Evolutionary conservation across 441 rosid species (phyloP).

Genomic region (Croton laevigatus): DNA sequence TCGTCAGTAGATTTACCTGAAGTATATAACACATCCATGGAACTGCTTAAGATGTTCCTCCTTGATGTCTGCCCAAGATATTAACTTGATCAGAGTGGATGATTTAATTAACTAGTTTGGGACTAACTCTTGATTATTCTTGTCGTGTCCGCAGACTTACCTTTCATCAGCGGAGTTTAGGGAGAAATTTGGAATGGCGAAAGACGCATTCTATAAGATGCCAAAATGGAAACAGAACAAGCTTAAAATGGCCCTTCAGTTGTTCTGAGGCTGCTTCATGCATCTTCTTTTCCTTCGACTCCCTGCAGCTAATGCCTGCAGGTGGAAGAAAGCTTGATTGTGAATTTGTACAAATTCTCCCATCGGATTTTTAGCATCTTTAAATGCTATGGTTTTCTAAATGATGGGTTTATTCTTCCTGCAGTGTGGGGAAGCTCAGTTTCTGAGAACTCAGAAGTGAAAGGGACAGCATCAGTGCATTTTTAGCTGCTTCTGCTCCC

Average conservation of each 20-base stretch:
- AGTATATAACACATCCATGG: background rate
- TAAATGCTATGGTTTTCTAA: constrained; percentile 17
- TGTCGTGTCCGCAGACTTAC: constrained; percentile 59
- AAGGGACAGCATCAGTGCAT: constrained; percentile 80
- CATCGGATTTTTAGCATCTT: constrained; percentile 1
- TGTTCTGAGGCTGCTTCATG: constrained; percentile 53
- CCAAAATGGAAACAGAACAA: constrained; percentile 99
- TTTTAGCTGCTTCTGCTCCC: constrained; percentile 89
- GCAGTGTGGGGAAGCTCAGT: constrained; percentile 35
- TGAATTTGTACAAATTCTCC: constrained; percentile 28
- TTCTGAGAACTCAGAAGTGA: constrained; percentile 33
- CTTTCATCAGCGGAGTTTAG: constrained; percentile 69
- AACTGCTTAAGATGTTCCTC: constrained; percentile 24
- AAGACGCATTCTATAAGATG: constrained; percentile 71
- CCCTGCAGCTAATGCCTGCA: constrained; percentile 29
- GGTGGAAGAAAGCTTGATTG: constrained; percentile 38
- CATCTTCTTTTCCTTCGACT: constrained; percentile 25
- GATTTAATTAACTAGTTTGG: no score
- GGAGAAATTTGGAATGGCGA: constrained; percentile 93
- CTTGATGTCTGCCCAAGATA: constrained; percentile 2
- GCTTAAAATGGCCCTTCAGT: constrained; percentile 76
- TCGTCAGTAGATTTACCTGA: constrained; percentile 10
- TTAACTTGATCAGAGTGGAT: no score
- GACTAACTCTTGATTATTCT: no score
- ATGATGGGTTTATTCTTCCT: constrained; percentile 14